Percentiles rank a stretch among this genome's conserved stretches.
These are phyloP conservation scores for Mucuna pruriens DNA, from an alignment of 306 rosid species.

Conservation along the genomic window DNA sequence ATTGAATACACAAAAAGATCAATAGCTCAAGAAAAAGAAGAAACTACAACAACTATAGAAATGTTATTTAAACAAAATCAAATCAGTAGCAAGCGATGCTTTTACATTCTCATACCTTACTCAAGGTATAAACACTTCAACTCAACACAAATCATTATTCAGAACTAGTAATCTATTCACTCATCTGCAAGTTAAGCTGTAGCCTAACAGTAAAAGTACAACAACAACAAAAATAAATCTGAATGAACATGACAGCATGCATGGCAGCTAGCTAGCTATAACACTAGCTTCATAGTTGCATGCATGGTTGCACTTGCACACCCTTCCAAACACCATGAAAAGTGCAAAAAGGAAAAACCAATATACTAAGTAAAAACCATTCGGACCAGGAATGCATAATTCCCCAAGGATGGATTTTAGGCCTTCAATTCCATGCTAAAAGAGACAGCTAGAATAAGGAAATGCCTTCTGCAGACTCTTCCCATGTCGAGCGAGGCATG, in stretches of 20 bases:
- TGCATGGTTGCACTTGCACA: slow-evolving; percentile 37
- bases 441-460: slow-evolving; percentile 18
- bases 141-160: slow-evolving; percentile 28
- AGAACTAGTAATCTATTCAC: slow-evolving; percentile 36
- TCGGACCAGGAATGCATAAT: slow-evolving; percentile 90
- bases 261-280: background rate
- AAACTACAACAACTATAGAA: slow-evolving; percentile 12
- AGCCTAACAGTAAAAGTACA: slow-evolving; percentile 27
- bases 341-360: background rate
- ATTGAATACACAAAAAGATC: background rate
- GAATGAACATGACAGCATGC: slow-evolving; percentile 25
- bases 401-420: slow-evolving; percentile 54
- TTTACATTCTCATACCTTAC: slow-evolving; percentile 39
- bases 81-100: slow-evolving; percentile 3
- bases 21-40: background rate
- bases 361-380: background rate
- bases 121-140: slow-evolving; percentile 13
- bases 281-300: background rate
- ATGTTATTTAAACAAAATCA: slow-evolving; percentile 32
- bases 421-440: slow-evolving; percentile 41
- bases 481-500: slow-evolving; percentile 30
- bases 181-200: slow-evolving; percentile 28
- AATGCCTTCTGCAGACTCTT: slow-evolving; percentile 15
- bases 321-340: slow-evolving; percentile 12
- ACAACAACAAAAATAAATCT: slow-evolving; percentile 8